These are phyloP conservation scores for Eutypella sp. DNA, from an alignment of 2,329 filamentous ascomycete species.

Conservation along the genomic window DNA sequence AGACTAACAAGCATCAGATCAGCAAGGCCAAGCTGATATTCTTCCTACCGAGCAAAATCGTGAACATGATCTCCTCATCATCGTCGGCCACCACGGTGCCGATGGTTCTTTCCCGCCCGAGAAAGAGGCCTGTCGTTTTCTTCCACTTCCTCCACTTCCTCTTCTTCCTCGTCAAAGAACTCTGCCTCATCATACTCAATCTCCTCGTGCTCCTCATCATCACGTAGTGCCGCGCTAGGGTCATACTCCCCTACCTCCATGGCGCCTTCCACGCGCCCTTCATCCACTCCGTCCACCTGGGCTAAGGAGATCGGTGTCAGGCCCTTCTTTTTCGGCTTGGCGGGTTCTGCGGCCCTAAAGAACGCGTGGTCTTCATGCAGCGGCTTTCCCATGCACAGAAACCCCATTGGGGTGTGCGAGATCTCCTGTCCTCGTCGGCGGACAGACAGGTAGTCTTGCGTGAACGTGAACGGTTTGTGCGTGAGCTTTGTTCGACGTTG, in stretches of 20 bases:
- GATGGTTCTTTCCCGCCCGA: background rate
- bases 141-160: conserved; percentile 3
- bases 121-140: background rate
- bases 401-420: conserved; percentile 55
- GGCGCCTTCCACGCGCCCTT: conserved; percentile 6
- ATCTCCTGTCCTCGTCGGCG: conserved; percentile 55
- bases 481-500: conserved; percentile 26
- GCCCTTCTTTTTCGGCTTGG: conserved; percentile 1
- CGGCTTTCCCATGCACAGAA: conserved; percentile 46
- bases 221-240: conserved; percentile 10
- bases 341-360: conserved; percentile 31
- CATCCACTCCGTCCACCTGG: conserved; percentile 8
- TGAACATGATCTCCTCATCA: background rate
- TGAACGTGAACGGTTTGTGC: conserved; percentile 36
- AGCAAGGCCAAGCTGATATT: background rate
- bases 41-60: background rate
- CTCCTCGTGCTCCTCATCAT: conserved; percentile 11
- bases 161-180: conserved; percentile 6
- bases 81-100: background rate
- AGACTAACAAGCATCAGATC: background rate
- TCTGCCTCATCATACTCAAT: conserved; percentile 21
- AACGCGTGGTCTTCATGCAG: conserved; percentile 46
- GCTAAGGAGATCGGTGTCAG: conserved; percentile 7
- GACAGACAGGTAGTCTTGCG: conserved; percentile 52
- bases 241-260: conserved; percentile 18